Conservation (phyloP, 805 yeast species). For the Candida nemodendra region DNA sequence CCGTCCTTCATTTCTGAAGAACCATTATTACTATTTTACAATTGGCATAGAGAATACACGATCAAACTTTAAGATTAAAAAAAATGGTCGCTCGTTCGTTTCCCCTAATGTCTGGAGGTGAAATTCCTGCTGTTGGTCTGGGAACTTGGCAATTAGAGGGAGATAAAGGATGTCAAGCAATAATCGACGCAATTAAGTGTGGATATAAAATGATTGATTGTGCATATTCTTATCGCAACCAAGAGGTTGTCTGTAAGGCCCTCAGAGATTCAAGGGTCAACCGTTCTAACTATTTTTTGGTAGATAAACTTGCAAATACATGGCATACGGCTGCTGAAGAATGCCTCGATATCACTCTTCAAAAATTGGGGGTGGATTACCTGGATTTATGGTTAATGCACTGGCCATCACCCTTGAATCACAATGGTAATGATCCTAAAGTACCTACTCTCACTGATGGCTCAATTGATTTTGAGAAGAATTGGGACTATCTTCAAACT, state of each 20-base stretch:
- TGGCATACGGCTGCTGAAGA: conserved; percentile 33
- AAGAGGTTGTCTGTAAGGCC: conserved; percentile 41
- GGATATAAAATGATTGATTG: conserved; percentile 44
- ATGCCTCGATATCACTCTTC: conserved; percentile 38
- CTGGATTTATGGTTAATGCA: conserved; percentile 47
- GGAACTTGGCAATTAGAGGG: conserved; percentile 25
- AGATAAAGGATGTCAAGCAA: conserved; percentile 14
- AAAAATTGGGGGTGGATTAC: conserved; percentile 38
- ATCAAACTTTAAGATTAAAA: too few species aligned
- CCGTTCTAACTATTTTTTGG: conserved; percentile 16
- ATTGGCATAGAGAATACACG: background rate
- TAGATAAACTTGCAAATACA: conserved; percentile 20
- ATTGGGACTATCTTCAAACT: conserved; percentile 62
- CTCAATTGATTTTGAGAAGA: conserved; percentile 20
- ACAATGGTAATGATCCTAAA: conserved; percentile 20
- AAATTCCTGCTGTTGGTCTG: conserved; percentile 22
- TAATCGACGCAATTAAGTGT: conserved; percentile 27
- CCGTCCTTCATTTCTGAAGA: background rate
- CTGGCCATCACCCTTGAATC: conserved; percentile 42
- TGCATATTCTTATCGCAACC: conserved; percentile 41
- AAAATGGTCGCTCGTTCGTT: background rate
- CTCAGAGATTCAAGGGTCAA: conserved; percentile 21
- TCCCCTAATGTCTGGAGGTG: conserved; percentile 13
- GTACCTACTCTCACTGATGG: conserved; percentile 26
- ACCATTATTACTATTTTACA: background rate